Percentiles rank a stretch among this genome's conserved stretches.
phyloP scores from a whole-genome alignment of 148 eudicot genomes.

The Rhododendron griersonianum region DNA sequence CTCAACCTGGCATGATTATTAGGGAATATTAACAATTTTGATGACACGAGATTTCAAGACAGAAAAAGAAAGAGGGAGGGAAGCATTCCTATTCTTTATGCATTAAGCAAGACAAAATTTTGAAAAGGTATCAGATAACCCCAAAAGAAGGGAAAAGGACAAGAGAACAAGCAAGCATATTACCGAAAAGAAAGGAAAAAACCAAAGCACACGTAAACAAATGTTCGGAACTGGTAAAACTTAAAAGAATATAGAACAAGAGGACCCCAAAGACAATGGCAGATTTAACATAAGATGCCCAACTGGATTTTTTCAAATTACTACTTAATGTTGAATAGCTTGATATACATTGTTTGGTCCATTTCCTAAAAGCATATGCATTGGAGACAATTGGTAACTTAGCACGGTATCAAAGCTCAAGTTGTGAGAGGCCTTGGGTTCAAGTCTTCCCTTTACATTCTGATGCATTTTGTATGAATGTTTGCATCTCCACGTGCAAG shows the following conservation, averaged over 20 bases:
- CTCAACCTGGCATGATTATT: conserved; percentile 52
- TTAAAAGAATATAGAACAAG: neutral
- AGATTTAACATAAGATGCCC: neutral
- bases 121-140: neutral
- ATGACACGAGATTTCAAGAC: neutral
- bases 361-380: neutral
- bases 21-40: neutral
- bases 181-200: neutral
- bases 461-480: neutral
- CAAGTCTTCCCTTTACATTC: neutral
- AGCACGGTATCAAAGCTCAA: neutral
- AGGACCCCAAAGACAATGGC: neutral
- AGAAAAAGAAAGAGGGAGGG: neutral
- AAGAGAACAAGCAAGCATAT: neutral
- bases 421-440: neutral
- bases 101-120: neutral
- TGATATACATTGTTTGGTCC: neutral
- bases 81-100: neutral
- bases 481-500: neutral
- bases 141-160: neutral
- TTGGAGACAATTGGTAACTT: neutral
- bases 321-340: neutral
- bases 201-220: neutral
- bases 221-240: neutral
- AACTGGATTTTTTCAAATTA: neutral